Evolutionary conservation across 1,284 basidiomycete genomes (phyloP).

Genomic region (Boletus smithii): DNA sequence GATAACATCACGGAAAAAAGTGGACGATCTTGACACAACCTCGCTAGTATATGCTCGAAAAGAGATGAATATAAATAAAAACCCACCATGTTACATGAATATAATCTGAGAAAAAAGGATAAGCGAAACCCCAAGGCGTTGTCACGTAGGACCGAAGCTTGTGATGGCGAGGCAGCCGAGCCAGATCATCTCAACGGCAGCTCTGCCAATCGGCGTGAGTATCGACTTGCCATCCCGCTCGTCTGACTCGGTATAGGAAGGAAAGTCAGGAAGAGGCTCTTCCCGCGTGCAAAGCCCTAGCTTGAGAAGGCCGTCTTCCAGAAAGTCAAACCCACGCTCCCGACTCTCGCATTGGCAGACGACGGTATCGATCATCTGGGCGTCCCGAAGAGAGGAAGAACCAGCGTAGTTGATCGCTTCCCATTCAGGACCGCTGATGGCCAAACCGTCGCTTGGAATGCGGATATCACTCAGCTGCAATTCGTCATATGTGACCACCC

Average conservation of each 20-base stretch:
- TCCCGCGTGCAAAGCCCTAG: slow-evolving; percentile 55
- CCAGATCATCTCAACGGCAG: slow-evolving; percentile 80
- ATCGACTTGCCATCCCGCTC: slow-evolving; percentile 36
- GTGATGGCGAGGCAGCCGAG: slow-evolving; percentile 72
- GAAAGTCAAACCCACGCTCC: slow-evolving; percentile 64
- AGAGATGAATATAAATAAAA: background rate
- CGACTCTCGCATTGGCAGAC: slow-evolving; percentile 63
- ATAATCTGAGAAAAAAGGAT: background rate
- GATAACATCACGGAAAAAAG: no score
- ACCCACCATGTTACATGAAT: slow-evolving; percentile 16
- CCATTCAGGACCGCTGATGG: slow-evolving; percentile 57
- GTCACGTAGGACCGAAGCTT: slow-evolving; percentile 48
- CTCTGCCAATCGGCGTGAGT: slow-evolving; percentile 69
- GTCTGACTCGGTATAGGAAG: slow-evolving; percentile 37
- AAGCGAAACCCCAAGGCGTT: background rate
- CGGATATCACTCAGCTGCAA: slow-evolving; percentile 68
- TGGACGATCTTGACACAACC: slow-evolving; percentile 1
- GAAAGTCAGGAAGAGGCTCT: slow-evolving; percentile 15
- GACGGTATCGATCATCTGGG: slow-evolving; percentile 37
- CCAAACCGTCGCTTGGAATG: slow-evolving; percentile 65
- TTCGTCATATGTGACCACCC: slow-evolving; percentile 64
- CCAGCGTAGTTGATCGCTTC: slow-evolving; percentile 44
- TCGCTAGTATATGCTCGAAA: slow-evolving; percentile 6
- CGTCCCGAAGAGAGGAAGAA: background rate
- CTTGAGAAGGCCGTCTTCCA: slow-evolving; percentile 63